Evolutionary conservation across 495 filamentous ascomycete genomes (phyloP).

Genomic region (Penicillium ochrochloron): DNA sequence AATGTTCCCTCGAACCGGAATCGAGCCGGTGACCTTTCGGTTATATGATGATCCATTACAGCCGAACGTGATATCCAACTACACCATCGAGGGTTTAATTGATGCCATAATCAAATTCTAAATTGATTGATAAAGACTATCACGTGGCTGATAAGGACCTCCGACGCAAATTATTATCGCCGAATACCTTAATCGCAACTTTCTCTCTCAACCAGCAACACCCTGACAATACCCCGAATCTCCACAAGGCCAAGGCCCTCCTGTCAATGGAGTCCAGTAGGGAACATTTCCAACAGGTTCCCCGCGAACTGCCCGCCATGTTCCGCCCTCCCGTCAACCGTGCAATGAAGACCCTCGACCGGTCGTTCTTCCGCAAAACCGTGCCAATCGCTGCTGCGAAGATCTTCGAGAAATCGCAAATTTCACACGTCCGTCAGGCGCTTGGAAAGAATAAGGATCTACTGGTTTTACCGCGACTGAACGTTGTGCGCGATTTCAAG

Average conservation of each 20-base stretch:
- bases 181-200: constrained; percentile 17
- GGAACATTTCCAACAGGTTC: constrained; percentile 24
- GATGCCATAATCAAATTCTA: not conserved
- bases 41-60: constrained; percentile 12
- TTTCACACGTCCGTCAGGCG: constrained; percentile 65
- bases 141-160: not conserved
- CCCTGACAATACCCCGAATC: not conserved
- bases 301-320: constrained; percentile 52
- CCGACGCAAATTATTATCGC: not conserved
- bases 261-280: constrained; percentile 38
- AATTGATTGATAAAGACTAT: not conserved
- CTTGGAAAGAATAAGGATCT: constrained; percentile 63
- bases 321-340: constrained; percentile 85
- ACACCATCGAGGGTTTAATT: constrained; percentile 13
- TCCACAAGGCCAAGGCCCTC: constrained; percentile 9
- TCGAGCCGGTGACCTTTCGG: constrained; percentile 13
- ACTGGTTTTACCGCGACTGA: constrained; percentile 63
- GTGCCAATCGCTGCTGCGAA: constrained; percentile 79
- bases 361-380: constrained; percentile 77
- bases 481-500: constrained; percentile 55
- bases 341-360: constrained; percentile 77
- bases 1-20: constrained; percentile 12
- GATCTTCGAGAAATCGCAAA: constrained; percentile 71
- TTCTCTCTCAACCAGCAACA: not conserved
- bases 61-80: constrained; percentile 14